A percentile compares a stretch with the other conserved stretches of the same genome.
phyloP scores from a whole-genome alignment of 2,329 filamentous ascomycete genomes.

The Alternaria ventricosa region DNA sequence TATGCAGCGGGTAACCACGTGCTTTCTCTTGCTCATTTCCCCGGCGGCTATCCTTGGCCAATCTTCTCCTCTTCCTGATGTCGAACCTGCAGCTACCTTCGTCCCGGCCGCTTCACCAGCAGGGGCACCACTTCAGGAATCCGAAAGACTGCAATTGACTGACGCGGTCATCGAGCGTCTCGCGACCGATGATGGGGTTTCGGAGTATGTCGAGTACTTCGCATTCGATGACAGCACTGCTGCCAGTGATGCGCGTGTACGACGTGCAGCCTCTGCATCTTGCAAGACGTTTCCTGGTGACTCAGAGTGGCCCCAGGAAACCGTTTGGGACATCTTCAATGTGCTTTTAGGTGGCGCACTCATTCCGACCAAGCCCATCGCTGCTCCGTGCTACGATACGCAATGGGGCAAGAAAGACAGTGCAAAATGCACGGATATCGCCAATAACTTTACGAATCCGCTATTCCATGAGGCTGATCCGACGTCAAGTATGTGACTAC shows the following conservation, averaged over 20 bases:
- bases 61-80: background rate
- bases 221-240: conserved; percentile 1
- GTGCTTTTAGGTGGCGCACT: conserved; percentile 16
- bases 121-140: conserved; percentile 6
- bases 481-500: conserved; percentile 3
- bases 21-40: background rate
- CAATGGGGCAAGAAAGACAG: conserved; percentile 14
- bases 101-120: background rate
- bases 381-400: conserved; percentile 25
- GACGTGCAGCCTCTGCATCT: background rate
- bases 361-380: conserved; percentile 22
- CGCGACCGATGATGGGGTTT: background rate
- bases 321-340: conserved; percentile 23
- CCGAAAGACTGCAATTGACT: conserved; percentile 6
- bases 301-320: conserved; percentile 14
- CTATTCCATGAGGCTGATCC: conserved; percentile 37
- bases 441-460: conserved; percentile 15
- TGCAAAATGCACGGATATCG: conserved; percentile 14
- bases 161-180: background rate
- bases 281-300: conserved; percentile 29
- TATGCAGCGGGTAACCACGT: background rate
- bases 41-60: background rate
- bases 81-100: conserved; percentile 7
- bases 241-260: background rate
- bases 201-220: conserved; percentile 8